Conservation (phyloP, 768 basidiomycete species). For the Podaxis sp. region DNA sequence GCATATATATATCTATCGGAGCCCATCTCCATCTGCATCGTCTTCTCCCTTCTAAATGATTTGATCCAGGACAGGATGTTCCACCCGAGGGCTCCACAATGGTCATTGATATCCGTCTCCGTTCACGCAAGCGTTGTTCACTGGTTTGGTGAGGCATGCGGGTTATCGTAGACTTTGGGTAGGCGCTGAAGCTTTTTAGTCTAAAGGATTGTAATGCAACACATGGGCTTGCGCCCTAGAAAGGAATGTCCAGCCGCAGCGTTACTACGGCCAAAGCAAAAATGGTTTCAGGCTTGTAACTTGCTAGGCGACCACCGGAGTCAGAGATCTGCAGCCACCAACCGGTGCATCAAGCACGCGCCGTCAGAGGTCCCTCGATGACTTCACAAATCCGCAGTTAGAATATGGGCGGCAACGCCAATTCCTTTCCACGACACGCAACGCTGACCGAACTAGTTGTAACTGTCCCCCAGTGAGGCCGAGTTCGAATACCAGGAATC, state of each 20-base stretch:
- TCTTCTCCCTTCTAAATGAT: not conserved
- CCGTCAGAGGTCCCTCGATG: not conserved
- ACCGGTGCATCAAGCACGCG: not conserved
- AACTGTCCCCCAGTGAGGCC: not conserved
- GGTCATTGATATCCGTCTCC: not conserved
- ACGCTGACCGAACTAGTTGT: not conserved
- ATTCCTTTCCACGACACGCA: not conserved
- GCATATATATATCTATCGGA: not conserved
- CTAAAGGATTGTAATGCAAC: not conserved
- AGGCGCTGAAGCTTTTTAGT: not conserved
- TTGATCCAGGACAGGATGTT: not conserved
- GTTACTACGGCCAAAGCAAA: not conserved
- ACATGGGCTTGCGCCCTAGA: too few relatives aligned
- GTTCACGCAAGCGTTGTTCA: not conserved
- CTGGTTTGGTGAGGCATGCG: not conserved
- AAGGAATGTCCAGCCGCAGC: not conserved
- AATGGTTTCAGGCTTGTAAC: not conserved
- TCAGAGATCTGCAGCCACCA: not conserved
- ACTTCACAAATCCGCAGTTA: not conserved
- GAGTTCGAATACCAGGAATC: not conserved
- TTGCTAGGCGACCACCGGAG: not conserved
- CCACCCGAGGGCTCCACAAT: not conserved
- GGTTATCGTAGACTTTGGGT: not conserved
- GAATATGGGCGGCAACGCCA: not conserved
- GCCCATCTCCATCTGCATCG: not conserved